These are phyloP conservation scores for Colletotrichum abscissum DNA, from an alignment of 2,329 filamentous ascomycete genomes.

Conservation along the genomic window DNA sequence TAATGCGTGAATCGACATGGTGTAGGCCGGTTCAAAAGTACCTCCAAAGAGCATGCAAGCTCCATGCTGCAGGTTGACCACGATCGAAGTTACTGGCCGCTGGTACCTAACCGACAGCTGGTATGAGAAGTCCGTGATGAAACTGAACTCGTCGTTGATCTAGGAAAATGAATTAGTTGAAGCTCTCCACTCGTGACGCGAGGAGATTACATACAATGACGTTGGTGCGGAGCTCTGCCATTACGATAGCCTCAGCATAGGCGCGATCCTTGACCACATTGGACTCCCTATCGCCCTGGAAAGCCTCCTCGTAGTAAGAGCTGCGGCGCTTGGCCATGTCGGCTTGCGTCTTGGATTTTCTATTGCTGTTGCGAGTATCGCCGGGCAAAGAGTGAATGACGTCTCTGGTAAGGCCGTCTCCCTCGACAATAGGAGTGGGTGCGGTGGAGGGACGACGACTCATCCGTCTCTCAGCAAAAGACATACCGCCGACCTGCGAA, in stretches of 20 bases:
- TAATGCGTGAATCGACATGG: constrained; percentile 78
- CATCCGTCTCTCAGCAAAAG: constrained; percentile 48
- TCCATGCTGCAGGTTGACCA: constrained; percentile 81
- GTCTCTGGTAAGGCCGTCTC: constrained; percentile 49
- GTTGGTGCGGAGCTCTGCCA: constrained; percentile 74
- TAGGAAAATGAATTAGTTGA: constrained; percentile 46
- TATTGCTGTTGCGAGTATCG: constrained; percentile 43
- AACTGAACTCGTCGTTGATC: constrained; percentile 80
- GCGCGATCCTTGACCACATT: constrained; percentile 58
- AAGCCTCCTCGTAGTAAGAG: constrained; percentile 59
- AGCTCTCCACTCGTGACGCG: background rate
- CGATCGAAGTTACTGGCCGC: constrained; percentile 77
- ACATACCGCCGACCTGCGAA: constrained; percentile 28
- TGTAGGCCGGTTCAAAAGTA: constrained; percentile 83
- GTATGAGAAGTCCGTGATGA: constrained; percentile 79
- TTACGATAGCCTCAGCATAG: constrained; percentile 66
- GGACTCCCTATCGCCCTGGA: constrained; percentile 46
- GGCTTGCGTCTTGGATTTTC: constrained; percentile 45
- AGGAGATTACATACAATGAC: constrained; percentile 61
- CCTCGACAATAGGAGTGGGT: constrained; percentile 48
- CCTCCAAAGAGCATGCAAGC: constrained; percentile 80
- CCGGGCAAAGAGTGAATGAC: constrained; percentile 54
- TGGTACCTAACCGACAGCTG: constrained; percentile 81
- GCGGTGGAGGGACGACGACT: constrained; percentile 35
- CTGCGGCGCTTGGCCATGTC: constrained; percentile 51